A percentile compares a stretch with the other conserved stretches of the same genome.
These are phyloP conservation scores for Schizophyllum commune DNA, from an alignment of 1,284 basidiomycete species.

Conservation along the genomic window DNA sequence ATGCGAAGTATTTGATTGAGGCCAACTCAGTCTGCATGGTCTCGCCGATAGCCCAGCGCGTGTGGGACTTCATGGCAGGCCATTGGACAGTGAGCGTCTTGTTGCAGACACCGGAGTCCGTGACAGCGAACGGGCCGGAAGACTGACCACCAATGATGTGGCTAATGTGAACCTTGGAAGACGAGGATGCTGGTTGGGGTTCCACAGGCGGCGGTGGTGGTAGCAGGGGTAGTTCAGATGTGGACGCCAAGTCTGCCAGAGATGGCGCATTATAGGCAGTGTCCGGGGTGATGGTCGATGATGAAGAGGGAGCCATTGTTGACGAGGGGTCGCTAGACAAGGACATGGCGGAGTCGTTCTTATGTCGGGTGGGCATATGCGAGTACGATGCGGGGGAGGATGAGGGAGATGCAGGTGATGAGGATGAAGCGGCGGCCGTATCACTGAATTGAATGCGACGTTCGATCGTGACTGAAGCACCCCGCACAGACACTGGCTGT, in stretches of 20 bases:
- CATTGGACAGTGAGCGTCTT: slow-evolving; percentile 64
- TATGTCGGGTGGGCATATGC: neutral
- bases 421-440: slow-evolving; percentile 12
- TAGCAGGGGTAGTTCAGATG: neutral
- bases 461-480: slow-evolving; percentile 46
- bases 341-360: neutral
- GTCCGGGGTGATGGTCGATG: slow-evolving; percentile 4
- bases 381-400: slow-evolving; percentile 4
- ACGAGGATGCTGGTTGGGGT: slow-evolving; percentile 13
- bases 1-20: slow-evolving; percentile 62
- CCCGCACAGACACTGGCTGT: slow-evolving; percentile 40
- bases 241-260: neutral
- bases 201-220: slow-evolving; percentile 13
- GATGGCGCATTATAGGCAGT: neutral
- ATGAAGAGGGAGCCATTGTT: slow-evolving; percentile 9
- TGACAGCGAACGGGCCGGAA: slow-evolving; percentile 44
- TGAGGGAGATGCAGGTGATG: slow-evolving; percentile 14
- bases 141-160: slow-evolving; percentile 53
- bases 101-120: slow-evolving; percentile 48
- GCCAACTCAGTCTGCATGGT: slow-evolving; percentile 59
- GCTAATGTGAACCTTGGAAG: slow-evolving; percentile 29
- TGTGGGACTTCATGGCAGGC: slow-evolving; percentile 59
- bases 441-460: slow-evolving; percentile 47
- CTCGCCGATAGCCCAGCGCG: slow-evolving; percentile 72
- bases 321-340: slow-evolving; percentile 1